Evolutionary conservation across 371 early-diverging fungal genomes (phyloP).

Genomic region (Mycotypha africana): DNA sequence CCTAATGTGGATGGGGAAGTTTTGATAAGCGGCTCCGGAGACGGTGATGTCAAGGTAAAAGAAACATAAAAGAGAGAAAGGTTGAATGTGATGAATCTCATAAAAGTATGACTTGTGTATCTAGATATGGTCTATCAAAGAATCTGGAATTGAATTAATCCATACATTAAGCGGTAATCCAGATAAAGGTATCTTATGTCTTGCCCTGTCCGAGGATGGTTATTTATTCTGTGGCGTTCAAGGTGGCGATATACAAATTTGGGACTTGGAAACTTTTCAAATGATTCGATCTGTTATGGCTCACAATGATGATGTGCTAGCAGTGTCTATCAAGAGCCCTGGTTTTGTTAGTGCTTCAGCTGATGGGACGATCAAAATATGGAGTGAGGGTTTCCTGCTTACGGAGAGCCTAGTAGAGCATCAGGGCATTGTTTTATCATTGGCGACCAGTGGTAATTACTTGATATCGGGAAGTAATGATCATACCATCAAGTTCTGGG

Average conservation of each 20-base stretch:
- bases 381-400: slow-evolving; percentile 67
- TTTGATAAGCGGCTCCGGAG: slow-evolving; percentile 79
- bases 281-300: slow-evolving; percentile 64
- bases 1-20: slow-evolving; percentile 63
- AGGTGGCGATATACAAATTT: slow-evolving; percentile 71
- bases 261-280: slow-evolving; percentile 77
- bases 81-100: too few species aligned
- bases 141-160: slow-evolving; percentile 34
- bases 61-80: background rate
- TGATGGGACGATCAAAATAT: slow-evolving; percentile 66
- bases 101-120: too few species aligned
- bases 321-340: slow-evolving; percentile 44
- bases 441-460: slow-evolving; percentile 48
- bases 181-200: slow-evolving; percentile 56
- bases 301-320: slow-evolving; percentile 65
- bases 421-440: slow-evolving; percentile 59
- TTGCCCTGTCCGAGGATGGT: slow-evolving; percentile 63
- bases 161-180: slow-evolving; percentile 48
- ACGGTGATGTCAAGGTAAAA: slow-evolving; percentile 77
- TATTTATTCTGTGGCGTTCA: slow-evolving; percentile 75
- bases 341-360: slow-evolving; percentile 68
- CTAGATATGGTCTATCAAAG: slow-evolving; percentile 55
- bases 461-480: slow-evolving; percentile 70
- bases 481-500: slow-evolving; percentile 58
- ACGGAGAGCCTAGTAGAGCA: slow-evolving; percentile 58